These are phyloP conservation scores for Fraxinus velutina DNA, from an alignment of 305 asterid species.

Conservation along the genomic window DNA sequence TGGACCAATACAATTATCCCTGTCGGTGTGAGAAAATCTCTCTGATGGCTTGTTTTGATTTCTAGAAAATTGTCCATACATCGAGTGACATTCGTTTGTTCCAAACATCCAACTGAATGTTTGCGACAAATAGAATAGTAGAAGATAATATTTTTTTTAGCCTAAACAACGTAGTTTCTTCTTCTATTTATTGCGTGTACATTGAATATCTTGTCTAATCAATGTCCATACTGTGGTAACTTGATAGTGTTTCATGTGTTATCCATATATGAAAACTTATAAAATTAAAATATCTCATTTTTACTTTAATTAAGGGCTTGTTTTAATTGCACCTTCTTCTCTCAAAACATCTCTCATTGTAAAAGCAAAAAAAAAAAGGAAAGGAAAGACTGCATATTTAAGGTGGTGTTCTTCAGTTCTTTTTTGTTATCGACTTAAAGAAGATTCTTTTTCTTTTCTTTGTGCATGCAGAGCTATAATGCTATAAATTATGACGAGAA, in stretches of 20 bases:
- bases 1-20: neutral
- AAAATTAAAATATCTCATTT: neutral
- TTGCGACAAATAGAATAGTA: neutral
- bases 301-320: neutral
- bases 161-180: neutral
- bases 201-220: neutral
- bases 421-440: slow-evolving; percentile 10
- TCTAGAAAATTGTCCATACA: neutral
- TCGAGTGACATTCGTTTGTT: neutral
- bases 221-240: neutral
- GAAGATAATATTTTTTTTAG: neutral
- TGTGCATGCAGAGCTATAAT: slow-evolving; percentile 74
- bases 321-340: neutral
- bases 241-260: neutral
- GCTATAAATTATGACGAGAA: slow-evolving; percentile 85
- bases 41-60: slow-evolving; percentile 6
- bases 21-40: neutral
- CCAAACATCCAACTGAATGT: slow-evolving; percentile 2
- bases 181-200: neutral
- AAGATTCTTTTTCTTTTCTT: slow-evolving; percentile 16
- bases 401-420: neutral
- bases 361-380: neutral
- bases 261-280: neutral
- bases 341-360: neutral
- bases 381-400: neutral